Conservation (phyloP, 805 yeast genomes). For the Nakazawaea wyomingensis region DNA sequence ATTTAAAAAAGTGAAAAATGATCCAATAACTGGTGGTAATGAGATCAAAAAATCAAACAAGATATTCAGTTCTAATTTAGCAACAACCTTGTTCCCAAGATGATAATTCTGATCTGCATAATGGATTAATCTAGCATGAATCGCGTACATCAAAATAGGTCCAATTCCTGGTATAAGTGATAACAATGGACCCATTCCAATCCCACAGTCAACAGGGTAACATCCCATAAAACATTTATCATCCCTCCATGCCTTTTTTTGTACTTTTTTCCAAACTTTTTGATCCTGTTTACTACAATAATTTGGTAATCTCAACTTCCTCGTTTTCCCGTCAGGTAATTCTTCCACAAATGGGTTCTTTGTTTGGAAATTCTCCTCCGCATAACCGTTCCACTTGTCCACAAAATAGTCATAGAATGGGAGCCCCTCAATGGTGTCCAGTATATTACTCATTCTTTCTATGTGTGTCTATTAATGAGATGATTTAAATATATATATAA, state of each 20-base stretch:
- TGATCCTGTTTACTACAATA: constrained; percentile 54
- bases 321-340: constrained; percentile 43
- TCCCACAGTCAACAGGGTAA: constrained; percentile 65
- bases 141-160: constrained; percentile 71
- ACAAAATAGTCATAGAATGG: constrained; percentile 56
- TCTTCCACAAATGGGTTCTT: constrained; percentile 62
- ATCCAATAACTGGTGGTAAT: constrained; percentile 77
- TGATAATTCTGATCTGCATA: constrained; percentile 53
- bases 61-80: constrained; percentile 75
- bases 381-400: constrained; percentile 60
- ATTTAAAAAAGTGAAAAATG: constrained; percentile 72
- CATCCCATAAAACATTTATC: constrained; percentile 82
- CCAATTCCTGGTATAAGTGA: constrained; percentile 80
- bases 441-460: constrained; percentile 6
- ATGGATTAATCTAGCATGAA: constrained; percentile 64
- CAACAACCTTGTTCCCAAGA: constrained; percentile 52
- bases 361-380: constrained; percentile 58
- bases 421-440: constrained; percentile 26
- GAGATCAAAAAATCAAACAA: constrained; percentile 68
- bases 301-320: constrained; percentile 56
- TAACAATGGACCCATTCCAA: constrained; percentile 74
- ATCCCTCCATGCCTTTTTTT: constrained; percentile 78
- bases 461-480: too few relatives aligned
- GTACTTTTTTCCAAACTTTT: constrained; percentile 68
- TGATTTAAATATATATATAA: too few relatives aligned